Evolutionary conservation across 345 rosid species (phyloP).

Genomic region (Lepidium sativum): DNA sequence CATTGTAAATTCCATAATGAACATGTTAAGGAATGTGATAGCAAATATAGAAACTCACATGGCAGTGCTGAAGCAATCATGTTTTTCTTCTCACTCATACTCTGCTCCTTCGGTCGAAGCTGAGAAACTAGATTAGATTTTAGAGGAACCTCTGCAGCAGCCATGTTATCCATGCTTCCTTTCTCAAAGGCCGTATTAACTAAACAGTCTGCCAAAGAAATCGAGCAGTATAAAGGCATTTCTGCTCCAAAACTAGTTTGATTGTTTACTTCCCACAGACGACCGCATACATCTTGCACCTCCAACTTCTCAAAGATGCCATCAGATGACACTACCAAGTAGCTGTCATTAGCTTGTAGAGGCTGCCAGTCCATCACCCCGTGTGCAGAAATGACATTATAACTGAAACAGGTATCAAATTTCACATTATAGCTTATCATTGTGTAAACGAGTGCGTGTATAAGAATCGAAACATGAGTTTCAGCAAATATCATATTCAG

Average conservation of each 20-base stretch:
- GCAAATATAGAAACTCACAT: slow-evolving; percentile 35
- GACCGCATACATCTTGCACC: slow-evolving; percentile 73
- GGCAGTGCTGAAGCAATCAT: slow-evolving; percentile 31
- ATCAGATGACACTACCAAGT: slow-evolving; percentile 90
- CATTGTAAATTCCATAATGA: neutral
- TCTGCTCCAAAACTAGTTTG: slow-evolving; percentile 33
- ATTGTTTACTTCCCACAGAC: slow-evolving; percentile 50
- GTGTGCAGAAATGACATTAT: slow-evolving; percentile 81
- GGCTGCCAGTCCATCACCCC: slow-evolving; percentile 83
- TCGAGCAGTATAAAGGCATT: slow-evolving; percentile 53
- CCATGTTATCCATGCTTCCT: slow-evolving; percentile 88
- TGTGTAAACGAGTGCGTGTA: neutral
- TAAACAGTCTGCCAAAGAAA: slow-evolving; percentile 76
- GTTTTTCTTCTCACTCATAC: slow-evolving; percentile 27
- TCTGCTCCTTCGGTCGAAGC: slow-evolving; percentile 31
- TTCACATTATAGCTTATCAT: neutral
- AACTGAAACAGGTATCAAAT: slow-evolving; percentile 32
- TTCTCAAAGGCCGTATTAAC: slow-evolving; percentile 57
- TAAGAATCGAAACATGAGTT: neutral
- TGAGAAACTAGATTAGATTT: slow-evolving; percentile 38
- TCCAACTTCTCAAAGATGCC: slow-evolving; percentile 80
- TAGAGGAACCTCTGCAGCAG: slow-evolving; percentile 71
- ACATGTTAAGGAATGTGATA: neutral
- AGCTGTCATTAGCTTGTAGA: slow-evolving; percentile 61
- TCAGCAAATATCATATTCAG: slow-evolving; percentile 2